Conservation (phyloP, 2,329 filamentous ascomycete species). For the Fonsecaea pugnacius region DNA sequence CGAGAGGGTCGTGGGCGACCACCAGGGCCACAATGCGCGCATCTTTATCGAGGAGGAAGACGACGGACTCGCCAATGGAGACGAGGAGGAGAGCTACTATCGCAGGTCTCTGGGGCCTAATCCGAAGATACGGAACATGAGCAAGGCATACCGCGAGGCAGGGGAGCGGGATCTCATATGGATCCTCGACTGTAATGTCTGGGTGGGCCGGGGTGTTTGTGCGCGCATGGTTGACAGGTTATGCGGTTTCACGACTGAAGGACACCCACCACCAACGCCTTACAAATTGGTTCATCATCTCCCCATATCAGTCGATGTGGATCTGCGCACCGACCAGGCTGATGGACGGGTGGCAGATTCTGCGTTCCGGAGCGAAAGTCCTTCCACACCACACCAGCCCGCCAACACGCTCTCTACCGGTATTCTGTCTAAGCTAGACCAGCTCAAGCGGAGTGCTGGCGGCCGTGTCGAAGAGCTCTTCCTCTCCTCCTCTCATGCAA, state of each 20-base stretch:
- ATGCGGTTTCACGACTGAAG: conserved; percentile 64
- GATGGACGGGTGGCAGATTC: conserved; percentile 5
- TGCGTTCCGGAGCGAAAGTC: conserved; percentile 22
- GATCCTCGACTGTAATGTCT: conserved; percentile 96
- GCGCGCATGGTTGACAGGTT: conserved; percentile 89
- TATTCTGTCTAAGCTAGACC: not conserved
- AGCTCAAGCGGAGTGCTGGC: conserved; percentile 51
- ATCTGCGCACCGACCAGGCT: conserved; percentile 36
- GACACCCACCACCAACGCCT: conserved; percentile 52
- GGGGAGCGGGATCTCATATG: conserved; percentile 80
- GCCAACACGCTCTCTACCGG: not conserved
- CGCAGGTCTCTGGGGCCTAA: conserved; percentile 73
- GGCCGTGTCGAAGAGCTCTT: conserved; percentile 92
- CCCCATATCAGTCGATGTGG: conserved; percentile 81
- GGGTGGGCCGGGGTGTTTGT: conserved; percentile 78
- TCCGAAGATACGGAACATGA: conserved; percentile 98
- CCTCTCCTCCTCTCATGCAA: conserved; percentile 89
- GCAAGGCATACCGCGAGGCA: conserved; percentile 85
- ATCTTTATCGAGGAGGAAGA: conserved; percentile 84
- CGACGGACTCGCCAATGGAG: conserved; percentile 50
- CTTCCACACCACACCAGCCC: conserved; percentile 1
- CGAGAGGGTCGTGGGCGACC: conserved; percentile 71
- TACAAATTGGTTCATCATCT: conserved; percentile 96
- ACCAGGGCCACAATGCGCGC: conserved; percentile 70
- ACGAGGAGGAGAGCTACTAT: conserved; percentile 54